Evolutionary conservation across 306 rosid genomes (phyloP), one percentile per base, ranked within the genome.

Genomic region (Vigna unguiculata): DNA sequence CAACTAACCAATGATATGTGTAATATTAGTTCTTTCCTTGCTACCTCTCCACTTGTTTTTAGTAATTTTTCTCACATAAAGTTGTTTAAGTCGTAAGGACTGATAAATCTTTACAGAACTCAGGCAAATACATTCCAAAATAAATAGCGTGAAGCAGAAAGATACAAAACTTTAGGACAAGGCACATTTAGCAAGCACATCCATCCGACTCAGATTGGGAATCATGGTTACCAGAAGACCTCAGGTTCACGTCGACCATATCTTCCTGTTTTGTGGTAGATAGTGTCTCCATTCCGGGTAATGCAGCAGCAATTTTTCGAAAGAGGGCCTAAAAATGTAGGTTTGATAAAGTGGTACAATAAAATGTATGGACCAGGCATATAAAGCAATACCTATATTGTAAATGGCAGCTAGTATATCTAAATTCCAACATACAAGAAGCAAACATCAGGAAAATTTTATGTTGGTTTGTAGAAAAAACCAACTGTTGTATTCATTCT

Each of bases 271-370:
- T 93, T 15, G 98, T 77, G 12, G 90, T 87, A 30, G 96, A 90
- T 34, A 93, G 84, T 28, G 97, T 90, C 85, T 93, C 97, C 97
- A 93, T 93, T 55, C 97, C 96, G 0, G 96, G 98, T 73, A 91
- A 86, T n/a, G 96, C 96, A 45, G 95, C 94, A 9, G 95, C 98
- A 82, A 93, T 93, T 86, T 93, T 93, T 54, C 96, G 86, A 78
- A 91, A 91, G 59, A 91, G 96, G 6, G 96, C 94, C 96, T 91
- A 82, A 47, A 73, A 36, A 52, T 51, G 62, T 24, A 64, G 20
- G 82, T 80, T 87, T 76, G 21, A 60, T 43, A 52, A 48, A 48
- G 25, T 51, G 77, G 69, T 69, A 75, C 63, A 60, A 72, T 40
- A 13, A 77, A 67, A 80, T 21, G 78, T 73, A 55, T 61, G 55